These are phyloP conservation scores for Ensete ventricosum DNA, from an alignment of 176 grass and related monocot species.

Conservation along the genomic window DNA sequence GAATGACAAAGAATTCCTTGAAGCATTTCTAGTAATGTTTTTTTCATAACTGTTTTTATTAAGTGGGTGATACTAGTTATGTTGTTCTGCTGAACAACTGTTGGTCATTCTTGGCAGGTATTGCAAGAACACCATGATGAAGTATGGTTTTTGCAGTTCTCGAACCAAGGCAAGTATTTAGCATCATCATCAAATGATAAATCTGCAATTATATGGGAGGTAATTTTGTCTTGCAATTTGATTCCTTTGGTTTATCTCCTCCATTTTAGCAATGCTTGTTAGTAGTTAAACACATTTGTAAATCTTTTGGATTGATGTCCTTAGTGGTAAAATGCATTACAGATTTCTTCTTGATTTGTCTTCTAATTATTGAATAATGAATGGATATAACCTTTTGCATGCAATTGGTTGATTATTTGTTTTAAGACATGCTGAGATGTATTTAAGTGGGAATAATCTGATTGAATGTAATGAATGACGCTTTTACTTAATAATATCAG, in stretches of 20 bases:
- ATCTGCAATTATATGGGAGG: constrained; percentile 94
- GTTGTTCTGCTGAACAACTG: neutral
- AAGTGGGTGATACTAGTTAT: neutral
- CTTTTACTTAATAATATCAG: no score
- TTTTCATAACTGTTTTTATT: constrained; percentile 20
- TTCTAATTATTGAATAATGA: no score
- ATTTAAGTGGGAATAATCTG: no score
- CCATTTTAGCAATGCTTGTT: neutral
- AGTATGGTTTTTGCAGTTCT: constrained; percentile 95
- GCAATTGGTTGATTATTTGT: no score
- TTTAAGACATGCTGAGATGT: no score
- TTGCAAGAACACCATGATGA: constrained; percentile 60
- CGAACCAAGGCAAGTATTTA: constrained; percentile 77
- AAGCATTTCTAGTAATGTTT: constrained; percentile 1
- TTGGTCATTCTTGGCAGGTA: constrained; percentile 34
- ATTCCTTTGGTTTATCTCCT: neutral
- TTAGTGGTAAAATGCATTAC: neutral
- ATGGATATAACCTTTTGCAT: no score
- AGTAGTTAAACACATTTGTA: neutral
- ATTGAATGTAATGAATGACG: no score
- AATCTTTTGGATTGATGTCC: neutral
- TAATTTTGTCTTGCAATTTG: constrained; percentile 28
- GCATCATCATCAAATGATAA: constrained; percentile 78
- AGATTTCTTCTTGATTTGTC: no score
- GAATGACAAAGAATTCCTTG: no score